Base-by-base conservation (phyloP, 768 basidiomycete species). In the Pleurotus djamor region DNA sequence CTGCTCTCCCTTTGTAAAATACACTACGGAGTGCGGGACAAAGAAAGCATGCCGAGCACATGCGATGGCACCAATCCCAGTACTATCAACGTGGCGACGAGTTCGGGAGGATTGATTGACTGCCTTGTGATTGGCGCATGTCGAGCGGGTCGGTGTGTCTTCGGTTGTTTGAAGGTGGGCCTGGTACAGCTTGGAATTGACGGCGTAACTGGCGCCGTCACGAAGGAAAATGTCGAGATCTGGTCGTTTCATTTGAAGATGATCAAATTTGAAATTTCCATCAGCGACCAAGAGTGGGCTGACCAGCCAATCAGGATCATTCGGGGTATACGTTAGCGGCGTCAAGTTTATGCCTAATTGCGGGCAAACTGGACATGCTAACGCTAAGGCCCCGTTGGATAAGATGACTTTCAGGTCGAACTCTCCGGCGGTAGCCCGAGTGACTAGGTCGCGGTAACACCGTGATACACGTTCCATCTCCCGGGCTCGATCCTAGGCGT, bases 351-450 rank as follows among this genome's bases (percentile, higher is more conserved):
- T 48, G 4, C 56, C 58, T 13, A 59, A 59, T 45, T 64, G 62
- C 8, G 63, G 63, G 52, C 63, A 64, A 3, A 62, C 63, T 16
- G 63, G 63, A 51, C 63, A 54, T 10, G 59, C 14, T 2, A 63
- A 48, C 2, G 63, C 63, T 8, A 38, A 50, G 9, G 21, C 21
- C 21, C 47, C 9, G 8, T 63, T 54, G 12, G 57, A 12, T n/a
- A n/a, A n/a, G n/a, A n/a, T n/a, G n/a, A n/a, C n/a, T n/a, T n/a
- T n/a, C n/a, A n/a, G n/a, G n/a, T n/a, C n/a, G n/a, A n/a, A n/a
- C n/a, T n/a, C n/a, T n/a, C n/a, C n/a, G n/a, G n/a, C n/a, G n/a
- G n/a, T n/a, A n/a, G n/a, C n/a, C n/a, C n/a, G 10, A 52, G n/a
- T 37, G 2, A 60, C 59, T 4, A 60, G 60, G 14, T 35, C 33